phyloP scores from a whole-genome alignment of 129 eudicot species.

The Chrysanthemum makinoi region DNA sequence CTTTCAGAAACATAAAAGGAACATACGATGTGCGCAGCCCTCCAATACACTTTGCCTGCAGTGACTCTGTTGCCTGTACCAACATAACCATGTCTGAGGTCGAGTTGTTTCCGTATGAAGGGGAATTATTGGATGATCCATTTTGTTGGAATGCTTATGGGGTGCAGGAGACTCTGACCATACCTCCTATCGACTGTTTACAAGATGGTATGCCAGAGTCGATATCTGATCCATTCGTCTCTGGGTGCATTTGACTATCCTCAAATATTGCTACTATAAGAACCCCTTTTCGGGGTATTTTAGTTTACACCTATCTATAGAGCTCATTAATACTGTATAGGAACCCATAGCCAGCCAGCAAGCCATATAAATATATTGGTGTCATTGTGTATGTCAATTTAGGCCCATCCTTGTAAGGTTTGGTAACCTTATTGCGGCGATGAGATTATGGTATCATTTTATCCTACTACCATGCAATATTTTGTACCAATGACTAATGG shows the following conservation, averaged over 20 bases:
- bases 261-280: too few relatives aligned
- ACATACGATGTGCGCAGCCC: constrained; percentile 81
- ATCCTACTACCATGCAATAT: not conserved
- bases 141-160: constrained; percentile 98
- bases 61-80: constrained; percentile 84
- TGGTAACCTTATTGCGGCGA: constrained; percentile 40
- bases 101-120: constrained; percentile 72
- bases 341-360: not conserved
- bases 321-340: constrained; percentile 26
- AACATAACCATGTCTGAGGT: constrained; percentile 97
- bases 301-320: constrained; percentile 7
- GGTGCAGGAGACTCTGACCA: constrained; percentile 74
- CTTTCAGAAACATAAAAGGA: constrained; percentile 84
- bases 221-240: constrained; percentile 30
- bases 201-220: constrained; percentile 74
- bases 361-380: constrained; percentile 1
- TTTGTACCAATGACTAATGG: constrained; percentile 1
- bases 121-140: constrained; percentile 82
- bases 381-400: constrained; percentile 3
- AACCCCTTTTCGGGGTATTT: not conserved
- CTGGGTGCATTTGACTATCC: constrained; percentile 31
- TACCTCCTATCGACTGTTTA: constrained; percentile 91
- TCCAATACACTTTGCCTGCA: constrained; percentile 94
- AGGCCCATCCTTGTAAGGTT: constrained; percentile 45
- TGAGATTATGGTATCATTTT: constrained; percentile 25